A percentile compares a stretch with the other conserved stretches of the same genome.
Evolutionary conservation across 805 yeast genomes (phyloP).

Genomic region (Saccharomycopsis sp.): DNA sequence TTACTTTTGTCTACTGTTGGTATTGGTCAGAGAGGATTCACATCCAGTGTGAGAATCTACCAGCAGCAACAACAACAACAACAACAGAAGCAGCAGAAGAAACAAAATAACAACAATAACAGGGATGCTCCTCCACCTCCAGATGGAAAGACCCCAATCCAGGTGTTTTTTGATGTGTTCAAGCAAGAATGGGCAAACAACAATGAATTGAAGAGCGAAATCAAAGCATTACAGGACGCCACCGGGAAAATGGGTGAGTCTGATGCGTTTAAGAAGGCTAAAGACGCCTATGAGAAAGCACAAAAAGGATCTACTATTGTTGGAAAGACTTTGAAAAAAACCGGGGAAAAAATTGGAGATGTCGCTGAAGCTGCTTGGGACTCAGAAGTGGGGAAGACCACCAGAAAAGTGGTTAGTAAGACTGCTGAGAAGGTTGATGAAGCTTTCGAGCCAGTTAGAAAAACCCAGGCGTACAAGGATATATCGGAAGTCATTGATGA

Average conservation of each 20-base stretch:
- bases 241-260: conserved; percentile 91
- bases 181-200: conserved; percentile 86
- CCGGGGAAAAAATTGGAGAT: conserved; percentile 89
- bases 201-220: conserved; percentile 81
- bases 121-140: conserved; percentile 29
- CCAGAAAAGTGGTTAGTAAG: conserved; percentile 75
- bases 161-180: conserved; percentile 91
- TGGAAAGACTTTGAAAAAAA: conserved; percentile 70
- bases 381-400: conserved; percentile 81
- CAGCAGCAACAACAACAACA: conserved; percentile 4
- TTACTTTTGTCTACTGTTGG: neutral
- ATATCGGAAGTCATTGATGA: conserved; percentile 85
- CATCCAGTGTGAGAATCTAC: neutral
- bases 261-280: conserved; percentile 87
- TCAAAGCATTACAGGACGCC: conserved; percentile 92
- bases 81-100: conserved; percentile 4
- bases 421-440: conserved; percentile 85
- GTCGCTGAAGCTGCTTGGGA: conserved; percentile 94
- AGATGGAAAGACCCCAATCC: conserved; percentile 62
- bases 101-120: neutral
- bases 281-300: conserved; percentile 85
- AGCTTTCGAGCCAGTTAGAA: conserved; percentile 83
- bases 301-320: conserved; percentile 65
- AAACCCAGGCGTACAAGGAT: conserved; percentile 84
- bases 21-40: neutral